A percentile compares a stretch with the other conserved stretches of the same genome.
These are phyloP conservation scores for Penicillium psychrosexuale DNA, from an alignment of 2,329 filamentous ascomycete species.

Conservation along the genomic window DNA sequence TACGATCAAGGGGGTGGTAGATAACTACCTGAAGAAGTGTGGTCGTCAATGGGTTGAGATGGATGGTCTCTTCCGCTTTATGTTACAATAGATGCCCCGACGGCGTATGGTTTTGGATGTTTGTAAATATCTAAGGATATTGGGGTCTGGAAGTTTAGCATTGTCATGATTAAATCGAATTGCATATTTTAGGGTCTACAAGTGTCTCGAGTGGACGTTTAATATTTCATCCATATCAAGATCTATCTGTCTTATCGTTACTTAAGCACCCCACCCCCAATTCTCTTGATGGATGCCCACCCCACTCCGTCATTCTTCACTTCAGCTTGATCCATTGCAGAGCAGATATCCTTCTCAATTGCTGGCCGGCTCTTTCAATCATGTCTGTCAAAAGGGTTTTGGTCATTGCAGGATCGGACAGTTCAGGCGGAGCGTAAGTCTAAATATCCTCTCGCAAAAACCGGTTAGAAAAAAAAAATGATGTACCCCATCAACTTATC, in stretches of 20 bases:
- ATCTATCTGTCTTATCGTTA: not conserved
- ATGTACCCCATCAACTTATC: not conserved
- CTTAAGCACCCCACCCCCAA: not conserved
- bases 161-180: constrained; percentile 8
- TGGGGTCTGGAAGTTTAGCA: constrained; percentile 2
- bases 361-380: constrained; percentile 14
- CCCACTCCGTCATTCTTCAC: constrained; percentile 15
- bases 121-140: constrained; percentile 27
- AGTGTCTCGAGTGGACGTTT: not conserved
- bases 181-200: constrained; percentile 5
- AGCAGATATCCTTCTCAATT: not conserved
- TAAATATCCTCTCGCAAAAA: not conserved
- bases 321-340: not conserved
- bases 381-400: constrained; percentile 58
- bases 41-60: constrained; percentile 91
- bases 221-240: not conserved
- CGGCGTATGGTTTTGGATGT: constrained; percentile 18
- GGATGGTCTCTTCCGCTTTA: constrained; percentile 73
- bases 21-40: constrained; percentile 82
- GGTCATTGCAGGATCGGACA: constrained; percentile 84
- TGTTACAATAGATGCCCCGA: constrained; percentile 45
- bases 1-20: constrained; percentile 72
- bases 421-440: constrained; percentile 81
- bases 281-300: not conserved
- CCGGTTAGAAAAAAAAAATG: not conserved